Conservation (phyloP, 495 filamentous ascomycete species). For the Monascus purpureus region DNA sequence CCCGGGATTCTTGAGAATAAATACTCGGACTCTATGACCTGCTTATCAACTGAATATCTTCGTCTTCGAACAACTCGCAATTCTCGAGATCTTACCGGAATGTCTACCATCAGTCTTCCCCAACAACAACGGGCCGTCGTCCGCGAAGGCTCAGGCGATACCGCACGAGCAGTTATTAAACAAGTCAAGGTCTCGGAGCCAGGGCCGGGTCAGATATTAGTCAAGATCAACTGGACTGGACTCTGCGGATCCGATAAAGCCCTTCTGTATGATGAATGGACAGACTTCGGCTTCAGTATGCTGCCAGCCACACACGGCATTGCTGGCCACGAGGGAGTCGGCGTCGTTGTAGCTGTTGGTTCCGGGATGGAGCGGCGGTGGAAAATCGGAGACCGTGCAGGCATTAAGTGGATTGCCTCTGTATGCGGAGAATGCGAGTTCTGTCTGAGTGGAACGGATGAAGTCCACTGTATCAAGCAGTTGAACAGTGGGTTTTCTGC, state of each 20-base stretch:
- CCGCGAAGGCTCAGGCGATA: no score
- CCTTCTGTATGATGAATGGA: constrained; percentile 63
- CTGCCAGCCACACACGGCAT: constrained; percentile 58
- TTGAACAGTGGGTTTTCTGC: constrained; percentile 64
- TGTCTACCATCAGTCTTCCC: no score
- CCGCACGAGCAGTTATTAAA: constrained; percentile 56
- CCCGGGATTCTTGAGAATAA: no score
- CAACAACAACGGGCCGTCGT: no score
- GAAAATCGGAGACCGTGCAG: constrained; percentile 52
- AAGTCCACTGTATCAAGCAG: constrained; percentile 51
- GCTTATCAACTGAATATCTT: no score
- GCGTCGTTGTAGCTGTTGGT: constrained; percentile 59
- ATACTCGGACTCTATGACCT: no score
- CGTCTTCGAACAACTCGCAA: no score
- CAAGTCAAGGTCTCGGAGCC: constrained; percentile 56
- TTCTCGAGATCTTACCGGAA: no score
- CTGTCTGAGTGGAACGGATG: constrained; percentile 47
- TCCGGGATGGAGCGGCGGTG: constrained; percentile 51
- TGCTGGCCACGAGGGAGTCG: constrained; percentile 70
- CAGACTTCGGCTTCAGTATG: no score
- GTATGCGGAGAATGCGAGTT: constrained; percentile 52
- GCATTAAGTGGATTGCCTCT: constrained; percentile 69
- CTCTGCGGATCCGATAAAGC: constrained; percentile 71
- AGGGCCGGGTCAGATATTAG: constrained; percentile 62
- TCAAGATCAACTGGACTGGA: constrained; percentile 76